Base-by-base conservation (phyloP, 208 protist species). In the Kentomonas sorsogonicus region DNA sequence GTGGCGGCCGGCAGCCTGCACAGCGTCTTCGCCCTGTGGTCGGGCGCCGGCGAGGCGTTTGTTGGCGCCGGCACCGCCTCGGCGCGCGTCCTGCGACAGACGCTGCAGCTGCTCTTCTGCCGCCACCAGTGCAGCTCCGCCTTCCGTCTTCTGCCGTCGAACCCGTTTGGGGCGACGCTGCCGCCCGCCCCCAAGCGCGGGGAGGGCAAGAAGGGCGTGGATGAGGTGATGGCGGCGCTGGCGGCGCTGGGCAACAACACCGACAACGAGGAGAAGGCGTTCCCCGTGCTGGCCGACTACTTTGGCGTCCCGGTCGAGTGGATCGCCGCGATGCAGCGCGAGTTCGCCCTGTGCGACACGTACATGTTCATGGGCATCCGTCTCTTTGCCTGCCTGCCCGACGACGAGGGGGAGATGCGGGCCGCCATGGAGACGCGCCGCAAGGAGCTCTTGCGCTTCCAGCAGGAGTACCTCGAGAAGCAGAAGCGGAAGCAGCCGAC, bases 61-160 rank as follows among this genome's bases (percentile, higher is more conserved):
- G 71, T 79, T 6, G 74, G 72, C 11, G 66, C 72, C 9, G 70
- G 65, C 9, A 84, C 75, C 9, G 77, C 83, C 30, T 47, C 69
- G 11, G 45, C 68, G 3, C 74, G 83, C 26, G 64, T 90, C 25
- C 50, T 90, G 39, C 83, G 83, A 45, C 73, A 75, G 34, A 83
- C 75, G 3, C 53, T 90, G 33, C 62, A 75, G 60, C 44, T 79
- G 45, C 51, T 90, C 20, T 83, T 90, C 41, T 62, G 65, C 27
- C 70, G 72, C 68, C 33, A 36, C 29, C 64, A 65, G 40, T 66
- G 86, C 43, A 56, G 69, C 41, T 29, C 39, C n/a, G 57, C 50
- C 3, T 79, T 90, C 52, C 64, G 57, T 2, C 48, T 51, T 9
- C 63, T 90, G 27, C 72, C 78, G 0, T 63, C 68, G 18, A 90